Evolutionary conservation across 768 basidiomycete species (phyloP).

Genomic region (Lepiota subincarnata): DNA sequence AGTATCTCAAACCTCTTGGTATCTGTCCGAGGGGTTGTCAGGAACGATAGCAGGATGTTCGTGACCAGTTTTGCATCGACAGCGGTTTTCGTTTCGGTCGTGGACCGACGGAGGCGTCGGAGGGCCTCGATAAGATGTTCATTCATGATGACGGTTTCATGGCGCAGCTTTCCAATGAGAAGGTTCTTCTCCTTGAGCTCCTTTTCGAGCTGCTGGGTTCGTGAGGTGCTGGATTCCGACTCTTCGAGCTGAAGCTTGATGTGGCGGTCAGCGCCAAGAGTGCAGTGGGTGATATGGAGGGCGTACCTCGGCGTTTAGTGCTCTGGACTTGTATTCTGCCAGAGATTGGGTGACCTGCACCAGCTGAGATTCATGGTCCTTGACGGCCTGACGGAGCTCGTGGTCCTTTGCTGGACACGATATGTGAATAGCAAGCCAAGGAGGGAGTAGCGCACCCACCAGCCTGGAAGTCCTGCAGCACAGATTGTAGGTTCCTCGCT

Average conservation of each 20-base stretch:
- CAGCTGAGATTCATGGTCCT: slow-evolving; percentile 77
- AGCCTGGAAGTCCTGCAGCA: slow-evolving; percentile 92
- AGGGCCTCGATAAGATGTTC: slow-evolving; percentile 97
- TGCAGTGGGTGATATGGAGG: not conserved
- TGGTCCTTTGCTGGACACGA: slow-evolving; percentile 74
- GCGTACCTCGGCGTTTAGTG: slow-evolving; percentile 79
- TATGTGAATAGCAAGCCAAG: slow-evolving; percentile 3
- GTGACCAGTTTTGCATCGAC: slow-evolving; percentile 93
- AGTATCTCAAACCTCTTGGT: slow-evolving; percentile 97
- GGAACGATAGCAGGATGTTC: slow-evolving; percentile 87
- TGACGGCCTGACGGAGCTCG: slow-evolving; percentile 81
- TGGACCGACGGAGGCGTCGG: slow-evolving; percentile 84
- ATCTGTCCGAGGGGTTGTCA: slow-evolving; percentile 87
- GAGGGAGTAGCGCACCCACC: slow-evolving; percentile 46
- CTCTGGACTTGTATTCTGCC: slow-evolving; percentile 88
- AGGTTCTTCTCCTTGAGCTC: slow-evolving; percentile 94
- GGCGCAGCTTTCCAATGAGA: slow-evolving; percentile 92
- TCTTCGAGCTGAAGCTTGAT: slow-evolving; percentile 74
- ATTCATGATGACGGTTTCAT: slow-evolving; percentile 97
- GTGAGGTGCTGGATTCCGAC: slow-evolving; percentile 57
- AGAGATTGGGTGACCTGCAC: slow-evolving; percentile 66
- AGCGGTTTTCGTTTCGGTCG: slow-evolving; percentile 68
- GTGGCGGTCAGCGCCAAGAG: slow-evolving; percentile 2
- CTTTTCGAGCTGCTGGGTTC: slow-evolving; percentile 73
- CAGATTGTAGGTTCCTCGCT: slow-evolving; percentile 81